These are phyloP conservation scores for Avena eriantha DNA, from an alignment of 176 grass and related monocot species.

Conservation along the genomic window DNA sequence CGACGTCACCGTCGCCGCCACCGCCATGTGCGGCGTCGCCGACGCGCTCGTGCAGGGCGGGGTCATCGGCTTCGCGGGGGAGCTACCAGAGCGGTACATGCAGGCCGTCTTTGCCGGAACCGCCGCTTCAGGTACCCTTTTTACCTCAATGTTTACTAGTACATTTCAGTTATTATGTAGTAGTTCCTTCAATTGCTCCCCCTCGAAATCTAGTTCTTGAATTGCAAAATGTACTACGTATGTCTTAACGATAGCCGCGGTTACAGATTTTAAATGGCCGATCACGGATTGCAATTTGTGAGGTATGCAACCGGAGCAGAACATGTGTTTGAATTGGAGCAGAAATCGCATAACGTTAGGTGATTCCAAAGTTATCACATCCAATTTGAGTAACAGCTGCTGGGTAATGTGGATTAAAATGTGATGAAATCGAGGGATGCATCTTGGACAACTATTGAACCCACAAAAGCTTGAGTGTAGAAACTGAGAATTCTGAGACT, in stretches of 20 bases:
- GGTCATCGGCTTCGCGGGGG: slow-evolving; percentile 81
- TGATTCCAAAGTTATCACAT: neutral
- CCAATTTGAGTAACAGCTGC: neutral
- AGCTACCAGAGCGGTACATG: slow-evolving; percentile 91
- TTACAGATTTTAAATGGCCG: neutral
- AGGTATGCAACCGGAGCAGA: neutral
- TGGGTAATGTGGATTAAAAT: neutral
- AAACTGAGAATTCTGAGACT: slow-evolving; percentile 24
- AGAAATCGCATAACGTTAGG: neutral
- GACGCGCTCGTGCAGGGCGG: slow-evolving; percentile 95
- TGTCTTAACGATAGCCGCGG: neutral
- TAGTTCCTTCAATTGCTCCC: neutral
- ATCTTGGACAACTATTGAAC: neutral
- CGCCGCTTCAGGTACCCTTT: slow-evolving; percentile 62
- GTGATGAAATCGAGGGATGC: neutral
- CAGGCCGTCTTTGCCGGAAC: slow-evolving; percentile 87
- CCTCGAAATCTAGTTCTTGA: neutral
- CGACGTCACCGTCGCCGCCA: slow-evolving; percentile 72
- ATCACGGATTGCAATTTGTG: neutral
- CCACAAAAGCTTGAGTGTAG: neutral
- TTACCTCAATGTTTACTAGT: neutral
- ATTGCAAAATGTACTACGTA: neutral
- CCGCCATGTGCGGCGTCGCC: slow-evolving; percentile 62
- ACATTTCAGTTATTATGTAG: neutral
- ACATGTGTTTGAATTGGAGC: neutral